Evolutionary conservation across 768 basidiomycete species (phyloP).

Genomic region (Mycena polygramma): DNA sequence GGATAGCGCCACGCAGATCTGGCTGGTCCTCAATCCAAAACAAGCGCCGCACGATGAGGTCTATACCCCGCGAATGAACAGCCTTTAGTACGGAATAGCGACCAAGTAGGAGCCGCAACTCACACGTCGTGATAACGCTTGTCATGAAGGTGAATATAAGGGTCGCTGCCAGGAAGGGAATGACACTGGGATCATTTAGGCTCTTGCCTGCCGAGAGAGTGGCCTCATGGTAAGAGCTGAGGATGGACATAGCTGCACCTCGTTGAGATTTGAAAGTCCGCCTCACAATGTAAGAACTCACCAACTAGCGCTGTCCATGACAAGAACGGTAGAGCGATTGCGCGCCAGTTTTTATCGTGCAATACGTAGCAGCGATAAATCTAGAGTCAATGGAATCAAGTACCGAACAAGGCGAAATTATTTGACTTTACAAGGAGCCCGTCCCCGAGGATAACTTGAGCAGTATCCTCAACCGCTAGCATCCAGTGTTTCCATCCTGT

Average conservation of each 20-base stretch:
- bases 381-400: neutral
- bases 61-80: neutral
- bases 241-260: neutral
- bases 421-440: conserved; percentile 5
- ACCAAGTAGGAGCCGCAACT: neutral
- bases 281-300: neutral
- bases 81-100: neutral
- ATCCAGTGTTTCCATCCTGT: conserved; percentile 29
- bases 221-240: neutral
- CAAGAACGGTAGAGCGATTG: neutral
- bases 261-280: neutral
- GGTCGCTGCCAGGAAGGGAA: conserved; percentile 15
- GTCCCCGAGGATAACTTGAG: conserved; percentile 24
- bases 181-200: conserved; percentile 8
- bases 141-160: conserved; percentile 22
- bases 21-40: neutral
- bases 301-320: conserved; percentile 18
- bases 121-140: conserved; percentile 26
- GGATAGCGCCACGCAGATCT: neutral
- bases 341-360: conserved; percentile 22
- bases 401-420: neutral
- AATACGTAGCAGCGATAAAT: conserved; percentile 32
- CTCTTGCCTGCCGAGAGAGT: neutral
- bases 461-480: conserved; percentile 14
- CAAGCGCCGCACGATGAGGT: conserved; percentile 17